phyloP scores from a whole-genome alignment of 75 land plant species.

The Cunninghamia lanceolata region DNA sequence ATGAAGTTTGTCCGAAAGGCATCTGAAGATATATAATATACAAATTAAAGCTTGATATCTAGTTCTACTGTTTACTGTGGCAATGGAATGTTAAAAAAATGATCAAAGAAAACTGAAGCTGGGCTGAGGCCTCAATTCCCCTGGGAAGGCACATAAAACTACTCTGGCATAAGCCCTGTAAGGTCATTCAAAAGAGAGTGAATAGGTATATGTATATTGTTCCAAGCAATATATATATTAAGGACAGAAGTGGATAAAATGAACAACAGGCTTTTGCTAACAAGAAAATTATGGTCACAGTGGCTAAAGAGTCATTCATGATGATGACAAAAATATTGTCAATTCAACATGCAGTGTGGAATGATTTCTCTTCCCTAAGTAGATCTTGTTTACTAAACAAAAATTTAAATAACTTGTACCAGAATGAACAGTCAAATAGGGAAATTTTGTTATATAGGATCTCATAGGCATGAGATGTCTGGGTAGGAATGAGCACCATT shows the following conservation, averaged over 20 bases:
- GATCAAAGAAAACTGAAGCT: neutral
- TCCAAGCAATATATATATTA: neutral
- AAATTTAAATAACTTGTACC: neutral
- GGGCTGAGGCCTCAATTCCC: neutral
- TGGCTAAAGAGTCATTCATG: neutral
- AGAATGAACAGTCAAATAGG: neutral
- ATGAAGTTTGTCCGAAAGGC: no score
- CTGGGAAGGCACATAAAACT: neutral
- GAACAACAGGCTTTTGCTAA: neutral
- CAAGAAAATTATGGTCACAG: neutral
- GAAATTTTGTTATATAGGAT: neutral
- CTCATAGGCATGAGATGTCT: neutral
- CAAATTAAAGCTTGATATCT: neutral
- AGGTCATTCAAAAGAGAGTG: neutral
- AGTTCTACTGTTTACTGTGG: neutral
- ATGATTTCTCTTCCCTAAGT: neutral
- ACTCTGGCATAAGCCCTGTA: neutral
- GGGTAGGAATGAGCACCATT: neutral
- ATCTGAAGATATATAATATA: no score
- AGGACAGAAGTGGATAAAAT: neutral
- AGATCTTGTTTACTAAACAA: neutral
- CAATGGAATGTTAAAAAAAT: neutral
- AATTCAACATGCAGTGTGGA: neutral
- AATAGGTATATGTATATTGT: neutral
- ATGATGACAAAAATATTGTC: neutral